Conservation (phyloP, 306 rosid genomes). For the peach (Prunus persica) region DNA sequence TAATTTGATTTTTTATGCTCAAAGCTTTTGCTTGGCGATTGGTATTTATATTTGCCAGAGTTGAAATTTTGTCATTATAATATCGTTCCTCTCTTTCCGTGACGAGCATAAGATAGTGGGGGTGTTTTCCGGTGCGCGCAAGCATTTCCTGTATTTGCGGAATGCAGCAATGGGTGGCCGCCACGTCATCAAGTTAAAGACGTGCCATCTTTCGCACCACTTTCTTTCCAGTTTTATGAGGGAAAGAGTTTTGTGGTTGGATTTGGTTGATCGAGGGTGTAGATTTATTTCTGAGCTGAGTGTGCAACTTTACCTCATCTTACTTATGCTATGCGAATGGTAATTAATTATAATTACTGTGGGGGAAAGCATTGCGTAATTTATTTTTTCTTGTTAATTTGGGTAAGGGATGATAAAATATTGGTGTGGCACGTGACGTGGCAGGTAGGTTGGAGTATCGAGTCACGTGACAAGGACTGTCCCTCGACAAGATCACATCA, state of each 20-base stretch:
- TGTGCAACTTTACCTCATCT: background rate
- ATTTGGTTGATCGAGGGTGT: background rate
- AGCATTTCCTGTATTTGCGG: background rate
- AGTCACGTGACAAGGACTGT: constrained; percentile 8
- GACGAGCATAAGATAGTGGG: background rate
- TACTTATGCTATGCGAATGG: background rate
- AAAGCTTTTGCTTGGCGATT: background rate
- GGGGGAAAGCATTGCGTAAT: background rate
- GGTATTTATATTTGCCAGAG: background rate
- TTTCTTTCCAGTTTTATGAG: background rate
- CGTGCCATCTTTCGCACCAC: background rate
- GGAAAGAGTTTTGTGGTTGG: background rate
- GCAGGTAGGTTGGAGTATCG: background rate
- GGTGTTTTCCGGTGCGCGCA: background rate
- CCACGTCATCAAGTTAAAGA: background rate
- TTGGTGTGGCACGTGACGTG: constrained; percentile 18
- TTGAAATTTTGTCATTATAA: background rate
- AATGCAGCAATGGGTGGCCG: background rate
- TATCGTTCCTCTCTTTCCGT: background rate
- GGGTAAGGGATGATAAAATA: no score
- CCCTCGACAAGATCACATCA: background rate
- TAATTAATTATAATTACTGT: background rate
- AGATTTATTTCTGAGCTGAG: background rate
- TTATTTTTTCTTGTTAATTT: no score
- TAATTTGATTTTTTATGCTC: background rate